phyloP scores from a whole-genome alignment of 805 yeast genomes.

The Pichia phayaonensis region DNA sequence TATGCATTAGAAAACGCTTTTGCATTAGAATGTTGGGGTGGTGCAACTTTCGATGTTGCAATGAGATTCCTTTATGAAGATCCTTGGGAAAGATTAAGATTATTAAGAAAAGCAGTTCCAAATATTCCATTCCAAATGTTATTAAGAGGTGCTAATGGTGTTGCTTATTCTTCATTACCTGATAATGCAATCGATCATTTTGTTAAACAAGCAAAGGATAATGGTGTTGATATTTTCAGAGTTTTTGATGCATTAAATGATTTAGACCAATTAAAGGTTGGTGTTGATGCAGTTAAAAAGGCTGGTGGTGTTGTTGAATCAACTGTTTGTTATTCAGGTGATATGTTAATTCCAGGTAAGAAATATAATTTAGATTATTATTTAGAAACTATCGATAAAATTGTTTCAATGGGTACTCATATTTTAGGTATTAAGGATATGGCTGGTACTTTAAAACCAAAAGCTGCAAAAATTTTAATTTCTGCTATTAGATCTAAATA shows the following conservation, averaged over 20 bases:
- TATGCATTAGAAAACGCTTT: conserved; percentile 85
- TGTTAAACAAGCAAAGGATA: conserved; percentile 87
- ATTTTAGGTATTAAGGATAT: conserved; percentile 96
- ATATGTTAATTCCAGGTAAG: conserved; percentile 92
- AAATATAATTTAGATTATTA: conserved; percentile 93
- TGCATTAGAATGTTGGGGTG: conserved; percentile 99
- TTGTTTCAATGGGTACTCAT: conserved; percentile 93
- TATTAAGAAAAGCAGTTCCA: conserved; percentile 84
- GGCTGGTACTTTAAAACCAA: conserved; percentile 98
- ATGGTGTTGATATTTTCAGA: conserved; percentile 96
- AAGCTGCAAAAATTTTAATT: conserved; percentile 79
- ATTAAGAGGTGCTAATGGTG: conserved; percentile 98
- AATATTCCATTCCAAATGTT: conserved; percentile 99
- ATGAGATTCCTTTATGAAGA: conserved; percentile 98
- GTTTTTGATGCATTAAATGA: conserved; percentile 97
- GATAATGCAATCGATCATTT: conserved; percentile 98
- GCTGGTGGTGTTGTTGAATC: conserved; percentile 99
- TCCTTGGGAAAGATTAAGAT: conserved; percentile 95
- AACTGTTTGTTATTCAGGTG: conserved; percentile 97
- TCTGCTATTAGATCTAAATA: conserved; percentile 75
- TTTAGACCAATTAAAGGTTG: conserved; percentile 92
- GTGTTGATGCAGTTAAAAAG: conserved; percentile 94
- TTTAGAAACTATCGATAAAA: conserved; percentile 67
- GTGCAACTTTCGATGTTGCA: conserved; percentile 98
- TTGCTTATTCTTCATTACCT: conserved; percentile 95